phyloP scores from a whole-genome alignment of 495 filamentous ascomycete genomes.

The Annulohypoxylon bovei region DNA sequence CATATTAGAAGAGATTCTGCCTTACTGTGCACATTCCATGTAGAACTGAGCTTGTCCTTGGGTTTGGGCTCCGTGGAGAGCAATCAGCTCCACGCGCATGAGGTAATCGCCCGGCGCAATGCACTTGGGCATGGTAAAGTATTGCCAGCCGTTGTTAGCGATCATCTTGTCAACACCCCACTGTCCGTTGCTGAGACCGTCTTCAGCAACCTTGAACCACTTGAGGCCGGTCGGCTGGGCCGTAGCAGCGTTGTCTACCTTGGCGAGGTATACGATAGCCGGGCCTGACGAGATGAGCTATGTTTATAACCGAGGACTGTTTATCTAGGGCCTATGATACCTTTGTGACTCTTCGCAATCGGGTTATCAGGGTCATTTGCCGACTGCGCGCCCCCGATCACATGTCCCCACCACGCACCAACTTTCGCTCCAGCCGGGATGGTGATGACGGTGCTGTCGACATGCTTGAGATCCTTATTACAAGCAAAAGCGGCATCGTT shows the following conservation, averaged over 20 bases:
- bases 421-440: slow-evolving; percentile 58
- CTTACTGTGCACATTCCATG: slow-evolving; percentile 57
- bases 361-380: slow-evolving; percentile 61
- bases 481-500: slow-evolving; percentile 52
- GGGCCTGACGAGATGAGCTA: slow-evolving; percentile 47
- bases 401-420: slow-evolving; percentile 62
- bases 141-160: slow-evolving; percentile 55
- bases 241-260: slow-evolving; percentile 57
- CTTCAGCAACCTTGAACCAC: slow-evolving; percentile 60
- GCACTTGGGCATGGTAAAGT: slow-evolving; percentile 58
- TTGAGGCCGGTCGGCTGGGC: slow-evolving; percentile 49
- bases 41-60: slow-evolving; percentile 62
- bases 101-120: slow-evolving; percentile 61
- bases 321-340: slow-evolving; percentile 24
- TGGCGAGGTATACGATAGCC: slow-evolving; percentile 60
- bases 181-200: slow-evolving; percentile 52
- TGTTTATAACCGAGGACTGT: background rate
- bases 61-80: slow-evolving; percentile 56
- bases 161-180: slow-evolving; percentile 59
- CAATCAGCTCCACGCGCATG: slow-evolving; percentile 63
- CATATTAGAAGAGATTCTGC: background rate
- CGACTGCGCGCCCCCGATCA: slow-evolving; percentile 55
- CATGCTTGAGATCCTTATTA: slow-evolving; percentile 48
- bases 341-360: slow-evolving; percentile 59
- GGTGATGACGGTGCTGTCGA: slow-evolving; percentile 55